Conservation (phyloP, 2,329 filamentous ascomycete species). For the Colletotrichum truncatum region DNA sequence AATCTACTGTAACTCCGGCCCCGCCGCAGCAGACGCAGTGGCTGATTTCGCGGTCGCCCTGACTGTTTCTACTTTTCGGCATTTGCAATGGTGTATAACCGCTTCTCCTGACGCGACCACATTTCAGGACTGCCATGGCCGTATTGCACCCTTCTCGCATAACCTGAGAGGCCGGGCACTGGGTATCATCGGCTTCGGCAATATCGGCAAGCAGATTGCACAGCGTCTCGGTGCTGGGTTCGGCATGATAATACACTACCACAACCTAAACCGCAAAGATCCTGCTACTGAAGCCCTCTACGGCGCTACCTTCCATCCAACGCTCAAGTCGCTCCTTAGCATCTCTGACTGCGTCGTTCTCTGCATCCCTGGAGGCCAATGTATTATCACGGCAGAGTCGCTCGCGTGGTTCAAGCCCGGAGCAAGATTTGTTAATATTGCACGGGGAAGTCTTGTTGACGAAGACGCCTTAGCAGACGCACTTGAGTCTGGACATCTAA, state of each 20-base stretch:
- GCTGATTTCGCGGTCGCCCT: slow-evolving; percentile 78
- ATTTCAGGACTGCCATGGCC: slow-evolving; percentile 68
- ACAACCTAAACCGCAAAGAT: slow-evolving; percentile 64
- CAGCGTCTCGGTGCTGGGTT: slow-evolving; percentile 61
- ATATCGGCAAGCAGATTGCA: slow-evolving; percentile 71
- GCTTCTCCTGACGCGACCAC: slow-evolving; percentile 41
- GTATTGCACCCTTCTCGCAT: slow-evolving; percentile 66
- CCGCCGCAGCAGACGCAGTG: slow-evolving; percentile 76
- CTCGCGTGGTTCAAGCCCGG: slow-evolving; percentile 63
- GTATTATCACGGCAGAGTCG: slow-evolving; percentile 58
- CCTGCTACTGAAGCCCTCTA: slow-evolving; percentile 50
- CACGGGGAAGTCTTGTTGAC: slow-evolving; percentile 71
- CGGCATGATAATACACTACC: slow-evolving; percentile 73
- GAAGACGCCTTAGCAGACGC: slow-evolving; percentile 70
- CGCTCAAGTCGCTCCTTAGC: slow-evolving; percentile 60
- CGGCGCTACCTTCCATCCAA: slow-evolving; percentile 58
- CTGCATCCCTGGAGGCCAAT: slow-evolving; percentile 62
- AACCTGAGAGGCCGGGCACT: slow-evolving; percentile 70
- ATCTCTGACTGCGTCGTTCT: slow-evolving; percentile 69
- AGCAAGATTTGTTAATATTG: slow-evolving; percentile 71
- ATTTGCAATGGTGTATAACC: slow-evolving; percentile 70
- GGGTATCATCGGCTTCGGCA: slow-evolving; percentile 76
- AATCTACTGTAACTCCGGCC: slow-evolving; percentile 77
- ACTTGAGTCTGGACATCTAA: slow-evolving; percentile 59
- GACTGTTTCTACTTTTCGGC: slow-evolving; percentile 75